Percentiles rank a stretch among this genome's conserved stretches.
Conservation (phyloP, 768 basidiomycete species). For the Russula griseocarnosa region DNA sequence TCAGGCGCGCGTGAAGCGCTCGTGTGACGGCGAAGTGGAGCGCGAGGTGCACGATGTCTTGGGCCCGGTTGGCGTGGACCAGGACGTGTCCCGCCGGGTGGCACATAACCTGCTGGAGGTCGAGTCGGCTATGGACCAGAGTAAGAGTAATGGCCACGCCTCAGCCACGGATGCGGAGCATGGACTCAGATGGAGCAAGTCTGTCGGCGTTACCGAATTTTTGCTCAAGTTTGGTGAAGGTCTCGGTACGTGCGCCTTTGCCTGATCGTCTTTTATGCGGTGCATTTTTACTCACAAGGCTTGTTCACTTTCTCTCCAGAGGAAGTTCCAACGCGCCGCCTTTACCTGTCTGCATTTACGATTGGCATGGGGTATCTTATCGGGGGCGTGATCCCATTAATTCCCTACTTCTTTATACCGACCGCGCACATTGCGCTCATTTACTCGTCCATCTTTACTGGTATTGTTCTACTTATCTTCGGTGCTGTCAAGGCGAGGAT, state of each 20-base stretch:
- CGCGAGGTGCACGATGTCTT: slow-evolving; percentile 88
- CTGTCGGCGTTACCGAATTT: slow-evolving; percentile 88
- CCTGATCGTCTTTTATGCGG: not conserved
- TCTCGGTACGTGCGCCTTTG: slow-evolving; percentile 51
- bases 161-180: slow-evolving; percentile 47
- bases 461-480: slow-evolving; percentile 81
- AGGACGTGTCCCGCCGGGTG: slow-evolving; percentile 71
- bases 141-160: slow-evolving; percentile 1
- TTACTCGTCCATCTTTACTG: slow-evolving; percentile 77
- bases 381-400: slow-evolving; percentile 88
- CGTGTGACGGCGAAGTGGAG: slow-evolving; percentile 94
- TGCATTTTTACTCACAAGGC: too few species aligned
- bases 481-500: slow-evolving; percentile 87
- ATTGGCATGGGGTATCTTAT: slow-evolving; percentile 93
- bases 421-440: slow-evolving; percentile 63
- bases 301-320: slow-evolving; percentile 43
- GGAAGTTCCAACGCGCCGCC: slow-evolving; percentile 78
- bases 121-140: slow-evolving; percentile 40
- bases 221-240: slow-evolving; percentile 96
- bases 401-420: slow-evolving; percentile 88
- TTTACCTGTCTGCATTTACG: slow-evolving; percentile 89
- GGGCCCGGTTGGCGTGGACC: slow-evolving; percentile 86
- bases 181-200: slow-evolving; percentile 62
- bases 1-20: slow-evolving; percentile 74
- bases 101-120: slow-evolving; percentile 68